Conservation (phyloP, 371 early-diverging fungal species). For the Zancudomyces culisetae region DNA sequence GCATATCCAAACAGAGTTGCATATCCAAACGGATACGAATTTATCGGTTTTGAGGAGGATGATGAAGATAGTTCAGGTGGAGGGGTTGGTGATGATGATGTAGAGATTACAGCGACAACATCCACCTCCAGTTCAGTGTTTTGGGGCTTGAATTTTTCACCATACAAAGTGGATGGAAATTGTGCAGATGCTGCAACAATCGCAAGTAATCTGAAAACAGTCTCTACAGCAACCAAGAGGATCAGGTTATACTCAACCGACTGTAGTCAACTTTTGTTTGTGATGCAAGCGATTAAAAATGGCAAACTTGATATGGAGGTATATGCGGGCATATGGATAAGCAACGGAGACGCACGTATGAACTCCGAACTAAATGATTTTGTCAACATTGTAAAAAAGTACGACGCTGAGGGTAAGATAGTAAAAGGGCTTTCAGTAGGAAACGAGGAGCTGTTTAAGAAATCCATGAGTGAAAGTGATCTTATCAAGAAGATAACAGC, state of each 20-base stretch:
- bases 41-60: too few species aligned
- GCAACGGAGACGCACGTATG: slow-evolving; percentile 11
- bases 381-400: slow-evolving; percentile 13
- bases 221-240: slow-evolving; percentile 13
- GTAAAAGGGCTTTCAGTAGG: slow-evolving; percentile 22
- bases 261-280: slow-evolving; percentile 17
- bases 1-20: too few species aligned
- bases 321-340: slow-evolving; percentile 21
- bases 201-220: slow-evolving; percentile 9
- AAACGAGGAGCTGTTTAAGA: slow-evolving; percentile 18
- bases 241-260: slow-evolving; percentile 24
- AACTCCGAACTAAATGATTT: slow-evolving; percentile 15
- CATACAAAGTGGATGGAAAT: slow-evolving; percentile 21
- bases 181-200: slow-evolving; percentile 13
- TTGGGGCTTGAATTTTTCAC: slow-evolving; percentile 23
- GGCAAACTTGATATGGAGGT: slow-evolving; percentile 10
- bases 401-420: slow-evolving; percentile 3
- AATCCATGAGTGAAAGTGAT: slow-evolving; percentile 11
- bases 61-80: too few species aligned
- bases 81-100: too few species aligned
- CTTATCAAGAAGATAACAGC: slow-evolving; percentile 15
- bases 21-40: too few species aligned
- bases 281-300: slow-evolving; percentile 11
- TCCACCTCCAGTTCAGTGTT: too few species aligned
- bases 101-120: too few species aligned